These are phyloP conservation scores for Hyaloscypha bicolor DNA, from an alignment of 495 filamentous ascomycete species.

Conservation along the genomic window DNA sequence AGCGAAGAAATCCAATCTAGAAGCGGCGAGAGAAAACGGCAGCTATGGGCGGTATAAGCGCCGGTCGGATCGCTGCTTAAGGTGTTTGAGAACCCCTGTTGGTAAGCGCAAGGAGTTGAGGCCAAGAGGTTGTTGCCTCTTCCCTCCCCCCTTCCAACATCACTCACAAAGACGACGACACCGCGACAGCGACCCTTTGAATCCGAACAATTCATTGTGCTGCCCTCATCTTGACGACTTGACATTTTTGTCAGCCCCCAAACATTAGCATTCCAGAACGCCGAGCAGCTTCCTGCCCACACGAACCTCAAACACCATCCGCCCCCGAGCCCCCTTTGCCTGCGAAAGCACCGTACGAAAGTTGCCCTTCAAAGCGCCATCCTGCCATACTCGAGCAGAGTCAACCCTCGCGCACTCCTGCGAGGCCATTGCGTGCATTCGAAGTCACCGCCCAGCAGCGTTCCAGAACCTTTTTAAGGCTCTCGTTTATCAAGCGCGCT, in stretches of 20 bases:
- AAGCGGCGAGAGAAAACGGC: conserved; percentile 14
- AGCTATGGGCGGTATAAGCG: conserved; percentile 14
- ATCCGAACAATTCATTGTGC: conserved; percentile 11
- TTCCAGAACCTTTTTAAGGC: conserved; percentile 16
- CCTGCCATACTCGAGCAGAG: not conserved
- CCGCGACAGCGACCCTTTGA: conserved; percentile 9
- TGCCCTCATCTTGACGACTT: conserved; percentile 10
- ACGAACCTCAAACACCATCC: conserved; percentile 21
- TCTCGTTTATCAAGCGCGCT: conserved; percentile 24
- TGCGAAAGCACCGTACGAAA: conserved; percentile 10
- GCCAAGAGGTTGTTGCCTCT: conserved; percentile 9
- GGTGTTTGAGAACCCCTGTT: conserved; percentile 7
- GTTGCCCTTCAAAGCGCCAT: conserved; percentile 1
- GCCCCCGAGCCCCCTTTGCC: conserved; percentile 18
- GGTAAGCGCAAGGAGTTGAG: conserved; percentile 2
- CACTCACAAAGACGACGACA: conserved; percentile 21
- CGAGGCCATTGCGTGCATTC: not conserved
- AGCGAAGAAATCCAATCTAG: not conserved
- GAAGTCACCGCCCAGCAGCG: not conserved
- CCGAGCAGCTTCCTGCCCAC: conserved; percentile 14
- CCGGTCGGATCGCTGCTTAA: conserved; percentile 14
- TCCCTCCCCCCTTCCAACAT: conserved; percentile 6
- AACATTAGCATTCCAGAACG: conserved; percentile 15
- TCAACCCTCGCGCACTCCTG: not conserved
- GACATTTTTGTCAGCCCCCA: conserved; percentile 12